These are phyloP conservation scores for Hypericum perforatum DNA, from an alignment of 345 rosid species.

Conservation along the genomic window DNA sequence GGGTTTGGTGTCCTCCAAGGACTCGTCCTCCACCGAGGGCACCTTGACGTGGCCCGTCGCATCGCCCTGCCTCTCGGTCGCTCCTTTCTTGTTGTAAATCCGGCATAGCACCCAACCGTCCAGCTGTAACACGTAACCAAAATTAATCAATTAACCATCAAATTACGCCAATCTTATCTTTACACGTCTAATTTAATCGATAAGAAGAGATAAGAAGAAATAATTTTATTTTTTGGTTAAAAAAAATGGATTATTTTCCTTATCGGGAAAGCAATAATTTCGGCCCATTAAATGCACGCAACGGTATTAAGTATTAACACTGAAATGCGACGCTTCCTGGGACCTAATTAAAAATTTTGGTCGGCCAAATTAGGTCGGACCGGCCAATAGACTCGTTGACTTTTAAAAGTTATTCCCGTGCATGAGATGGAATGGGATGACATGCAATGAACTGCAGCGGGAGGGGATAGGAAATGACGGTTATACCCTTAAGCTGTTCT, in stretches of 20 bases:
- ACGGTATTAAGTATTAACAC: background rate
- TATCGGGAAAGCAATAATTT: background rate
- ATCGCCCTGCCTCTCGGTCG: constrained; percentile 40
- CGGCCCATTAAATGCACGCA: background rate
- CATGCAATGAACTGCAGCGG: background rate
- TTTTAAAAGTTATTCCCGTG: background rate
- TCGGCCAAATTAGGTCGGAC: too few species aligned
- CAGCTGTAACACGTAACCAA: constrained; percentile 34
- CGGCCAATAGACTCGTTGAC: too few species aligned
- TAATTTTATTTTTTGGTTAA: background rate
- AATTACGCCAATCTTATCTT: background rate
- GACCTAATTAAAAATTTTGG: too few species aligned
- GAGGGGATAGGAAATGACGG: background rate
- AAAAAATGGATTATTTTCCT: too few species aligned
- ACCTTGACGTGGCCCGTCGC: constrained; percentile 3
- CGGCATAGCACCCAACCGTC: constrained; percentile 99
- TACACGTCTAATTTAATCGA: background rate
- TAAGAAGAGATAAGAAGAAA: constrained; percentile 6
- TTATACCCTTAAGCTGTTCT: constrained; percentile 76
- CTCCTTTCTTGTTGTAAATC: constrained; percentile 86
- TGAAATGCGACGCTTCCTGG: background rate
- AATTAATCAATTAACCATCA: background rate
- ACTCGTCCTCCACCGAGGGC: constrained; percentile 1
- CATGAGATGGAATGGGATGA: constrained; percentile 5
- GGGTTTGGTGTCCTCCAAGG: constrained; percentile 32